These are phyloP conservation scores for Pyrenochaeta sp. DNA, from an alignment of 2,329 filamentous ascomycete genomes.

Conservation along the genomic window DNA sequence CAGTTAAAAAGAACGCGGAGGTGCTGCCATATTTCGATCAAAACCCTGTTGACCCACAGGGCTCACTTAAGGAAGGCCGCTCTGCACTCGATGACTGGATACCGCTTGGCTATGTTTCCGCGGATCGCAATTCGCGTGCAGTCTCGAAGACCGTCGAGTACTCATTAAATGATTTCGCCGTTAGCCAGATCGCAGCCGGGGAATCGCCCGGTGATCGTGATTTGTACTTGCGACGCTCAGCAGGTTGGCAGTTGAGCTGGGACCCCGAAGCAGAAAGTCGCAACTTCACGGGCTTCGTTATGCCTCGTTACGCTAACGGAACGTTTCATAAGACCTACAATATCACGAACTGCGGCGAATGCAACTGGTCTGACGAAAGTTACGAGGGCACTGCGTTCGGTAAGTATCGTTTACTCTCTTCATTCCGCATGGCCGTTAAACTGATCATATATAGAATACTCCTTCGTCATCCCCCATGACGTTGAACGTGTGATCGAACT, in stretches of 20 bases:
- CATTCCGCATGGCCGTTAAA: background rate
- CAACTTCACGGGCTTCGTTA: constrained; percentile 49
- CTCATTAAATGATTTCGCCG: constrained; percentile 54
- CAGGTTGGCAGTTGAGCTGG: constrained; percentile 56
- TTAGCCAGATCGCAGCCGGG: constrained; percentile 52
- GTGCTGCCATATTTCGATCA: constrained; percentile 52
- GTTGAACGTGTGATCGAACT: constrained; percentile 53
- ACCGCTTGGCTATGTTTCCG: constrained; percentile 53
- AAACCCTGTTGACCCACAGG: constrained; percentile 45
- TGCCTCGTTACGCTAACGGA: constrained; percentile 47
- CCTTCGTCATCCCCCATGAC: constrained; percentile 55
- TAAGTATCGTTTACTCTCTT: constrained; percentile 7
- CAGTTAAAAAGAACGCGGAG: constrained; percentile 76
- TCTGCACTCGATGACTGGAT: constrained; percentile 55
- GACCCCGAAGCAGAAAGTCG: constrained; percentile 46
- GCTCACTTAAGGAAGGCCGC: constrained; percentile 54
- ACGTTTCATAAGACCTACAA: constrained; percentile 52
- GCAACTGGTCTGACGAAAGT: constrained; percentile 52
- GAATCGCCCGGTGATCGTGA: constrained; percentile 51
- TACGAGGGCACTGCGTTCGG: constrained; percentile 55
- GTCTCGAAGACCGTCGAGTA: constrained; percentile 56
- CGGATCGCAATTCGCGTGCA: constrained; percentile 47
- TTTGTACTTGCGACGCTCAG: constrained; percentile 50
- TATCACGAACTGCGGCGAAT: constrained; percentile 53
- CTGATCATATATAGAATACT: constrained; percentile 45